Conservation (phyloP, 2,329 filamentous ascomycete genomes). For the Colletotrichum musae region DNA sequence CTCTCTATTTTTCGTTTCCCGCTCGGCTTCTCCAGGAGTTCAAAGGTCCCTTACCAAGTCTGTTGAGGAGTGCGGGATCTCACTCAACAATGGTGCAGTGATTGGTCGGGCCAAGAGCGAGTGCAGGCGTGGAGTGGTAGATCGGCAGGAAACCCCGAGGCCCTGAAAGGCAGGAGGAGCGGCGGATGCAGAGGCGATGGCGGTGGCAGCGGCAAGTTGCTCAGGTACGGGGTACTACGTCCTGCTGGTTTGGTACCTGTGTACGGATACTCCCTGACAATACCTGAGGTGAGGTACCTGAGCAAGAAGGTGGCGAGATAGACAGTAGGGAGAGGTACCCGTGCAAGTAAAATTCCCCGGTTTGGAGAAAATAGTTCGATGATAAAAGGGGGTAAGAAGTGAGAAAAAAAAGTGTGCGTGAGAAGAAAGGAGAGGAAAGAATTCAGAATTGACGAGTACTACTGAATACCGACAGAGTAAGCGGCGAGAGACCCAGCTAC, state of each 20-base stretch:
- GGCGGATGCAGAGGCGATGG: constrained; percentile 13
- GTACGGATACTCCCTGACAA: too few relatives aligned
- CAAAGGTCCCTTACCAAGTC: constrained; percentile 23
- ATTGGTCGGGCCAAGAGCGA: constrained; percentile 31
- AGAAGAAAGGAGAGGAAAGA: background rate
- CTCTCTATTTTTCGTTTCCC: background rate
- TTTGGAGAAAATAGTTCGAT: background rate
- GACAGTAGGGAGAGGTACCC: too few relatives aligned
- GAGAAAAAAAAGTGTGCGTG: constrained; percentile 1
- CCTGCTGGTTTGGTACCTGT: too few relatives aligned
- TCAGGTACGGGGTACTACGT: too few relatives aligned
- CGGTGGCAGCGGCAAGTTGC: too few relatives aligned
- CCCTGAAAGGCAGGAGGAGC: constrained; percentile 24
- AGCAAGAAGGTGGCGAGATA: too few relatives aligned
- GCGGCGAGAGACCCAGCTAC: constrained; percentile 10
- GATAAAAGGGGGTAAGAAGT: background rate
- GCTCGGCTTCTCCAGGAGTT: constrained; percentile 32
- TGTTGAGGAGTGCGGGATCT: constrained; percentile 39
- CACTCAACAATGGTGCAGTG: constrained; percentile 37
- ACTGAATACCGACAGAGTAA: background rate
- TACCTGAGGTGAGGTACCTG: too few relatives aligned
- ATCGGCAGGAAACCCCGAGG: constrained; percentile 31
- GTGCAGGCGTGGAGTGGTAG: constrained; percentile 6
- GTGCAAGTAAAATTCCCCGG: too few relatives aligned
- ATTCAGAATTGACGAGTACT: background rate